phyloP scores from a whole-genome alignment of 1,284 basidiomycete genomes.

The Ustilago bromivora region DNA sequence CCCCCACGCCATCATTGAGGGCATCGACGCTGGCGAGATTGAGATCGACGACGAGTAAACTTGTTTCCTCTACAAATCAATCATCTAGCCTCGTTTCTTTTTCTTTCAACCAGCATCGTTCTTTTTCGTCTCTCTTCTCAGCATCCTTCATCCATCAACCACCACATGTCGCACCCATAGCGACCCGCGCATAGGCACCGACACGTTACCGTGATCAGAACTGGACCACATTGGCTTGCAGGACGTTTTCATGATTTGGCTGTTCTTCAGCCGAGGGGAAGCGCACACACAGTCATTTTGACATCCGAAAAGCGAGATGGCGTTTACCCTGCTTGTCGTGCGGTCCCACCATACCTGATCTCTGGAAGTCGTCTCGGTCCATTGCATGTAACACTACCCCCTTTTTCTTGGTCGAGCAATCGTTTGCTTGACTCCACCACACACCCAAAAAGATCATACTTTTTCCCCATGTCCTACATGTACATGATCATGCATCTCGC shows the following conservation, averaged over 20 bases:
- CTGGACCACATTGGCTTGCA: slow-evolving; percentile 1
- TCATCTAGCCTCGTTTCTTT: slow-evolving; percentile 1
- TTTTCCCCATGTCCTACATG: slow-evolving; percentile 10
- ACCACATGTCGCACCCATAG: slow-evolving; percentile 1
- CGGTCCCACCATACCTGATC: neutral
- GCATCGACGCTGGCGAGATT: slow-evolving; percentile 92
- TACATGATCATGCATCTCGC: slow-evolving; percentile 35
- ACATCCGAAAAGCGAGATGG: slow-evolving; percentile 48
- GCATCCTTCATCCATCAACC: slow-evolving; percentile 6
- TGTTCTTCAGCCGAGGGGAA: slow-evolving; percentile 11
- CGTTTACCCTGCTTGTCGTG: slow-evolving; percentile 5
- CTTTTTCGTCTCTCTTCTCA: slow-evolving; percentile 10
- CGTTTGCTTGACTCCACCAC: neutral
- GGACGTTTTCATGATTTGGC: slow-evolving; percentile 11
- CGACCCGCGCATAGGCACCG: slow-evolving; percentile 17
- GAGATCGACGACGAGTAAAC: slow-evolving; percentile 71
- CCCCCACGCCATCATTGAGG: slow-evolving; percentile 95
- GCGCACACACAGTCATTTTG: slow-evolving; percentile 9
- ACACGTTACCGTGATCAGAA: neutral
- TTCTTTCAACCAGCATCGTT: slow-evolving; percentile 23
- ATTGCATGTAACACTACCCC: slow-evolving; percentile 49
- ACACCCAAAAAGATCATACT: slow-evolving; percentile 14
- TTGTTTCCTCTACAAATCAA: neutral
- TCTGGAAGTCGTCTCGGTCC: neutral
- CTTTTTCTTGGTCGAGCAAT: neutral